phyloP scores from a whole-genome alignment of 78 protist genomes.

The Dictyostelium discoideum region dicty_2.7 NC_007088.5:5368501-5369000 shows the following conservation, averaged over 20 bases:
- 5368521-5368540: neutral
- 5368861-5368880: conserved; percentile 53
- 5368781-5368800: neutral
- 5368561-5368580: neutral
- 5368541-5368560: neutral
- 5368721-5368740: neutral
- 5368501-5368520: neutral
- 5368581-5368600: conserved; percentile 1
- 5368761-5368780: neutral
- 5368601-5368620: neutral
- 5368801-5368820: conserved; percentile 20
- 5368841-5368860: conserved; percentile 47
- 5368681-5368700: conserved; percentile 2
- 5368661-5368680: neutral
- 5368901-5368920: neutral
- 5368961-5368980: neutral
- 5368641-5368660: neutral
- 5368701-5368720: neutral
- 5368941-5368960: conserved; percentile 11
- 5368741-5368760: conserved; percentile 2
- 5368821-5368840: conserved; percentile 11
- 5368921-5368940: neutral
- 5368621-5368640: conserved; percentile 6
- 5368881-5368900: conserved; percentile 10
- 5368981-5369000: neutral